Conservation (phyloP, 1,139 yeast genomes). For the Candida sp. region DNA sequence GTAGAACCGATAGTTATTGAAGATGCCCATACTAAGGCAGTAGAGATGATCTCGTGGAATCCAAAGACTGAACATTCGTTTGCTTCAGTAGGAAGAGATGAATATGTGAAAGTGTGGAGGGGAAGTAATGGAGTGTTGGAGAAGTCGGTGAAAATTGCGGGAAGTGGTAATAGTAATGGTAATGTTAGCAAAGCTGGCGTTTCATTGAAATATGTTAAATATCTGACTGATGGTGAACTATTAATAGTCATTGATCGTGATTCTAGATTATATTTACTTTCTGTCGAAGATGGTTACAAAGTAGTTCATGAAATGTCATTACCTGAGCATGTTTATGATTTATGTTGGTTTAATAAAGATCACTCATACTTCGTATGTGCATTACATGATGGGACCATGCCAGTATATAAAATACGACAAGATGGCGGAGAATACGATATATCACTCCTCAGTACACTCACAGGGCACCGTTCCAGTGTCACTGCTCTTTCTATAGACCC, state of each 20-base stretch:
- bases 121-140: constrained; percentile 34
- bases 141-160: constrained; percentile 26
- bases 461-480: constrained; percentile 52
- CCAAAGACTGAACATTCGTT: constrained; percentile 50
- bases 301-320: constrained; percentile 20
- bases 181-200: constrained; percentile 7
- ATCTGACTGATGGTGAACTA: constrained; percentile 52
- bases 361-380: constrained; percentile 36
- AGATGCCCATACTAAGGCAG: constrained; percentile 43
- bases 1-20: constrained; percentile 36
- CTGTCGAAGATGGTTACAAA: constrained; percentile 22
- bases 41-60: constrained; percentile 58
- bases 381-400: constrained; percentile 32
- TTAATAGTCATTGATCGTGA: constrained; percentile 47
- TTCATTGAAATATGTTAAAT: constrained; percentile 34
- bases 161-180: constrained; percentile 10
- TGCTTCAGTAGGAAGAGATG: constrained; percentile 59
- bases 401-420: constrained; percentile 17
- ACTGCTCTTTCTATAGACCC: constrained; percentile 56
- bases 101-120: constrained; percentile 57
- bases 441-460: constrained; percentile 29
- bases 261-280: constrained; percentile 22
- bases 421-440: constrained; percentile 10
- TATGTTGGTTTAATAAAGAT: constrained; percentile 32
- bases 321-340: constrained; percentile 30